Conservation (phyloP, 2,329 filamentous ascomycete genomes). For the Rhinocladiella mackenziei region DNA sequence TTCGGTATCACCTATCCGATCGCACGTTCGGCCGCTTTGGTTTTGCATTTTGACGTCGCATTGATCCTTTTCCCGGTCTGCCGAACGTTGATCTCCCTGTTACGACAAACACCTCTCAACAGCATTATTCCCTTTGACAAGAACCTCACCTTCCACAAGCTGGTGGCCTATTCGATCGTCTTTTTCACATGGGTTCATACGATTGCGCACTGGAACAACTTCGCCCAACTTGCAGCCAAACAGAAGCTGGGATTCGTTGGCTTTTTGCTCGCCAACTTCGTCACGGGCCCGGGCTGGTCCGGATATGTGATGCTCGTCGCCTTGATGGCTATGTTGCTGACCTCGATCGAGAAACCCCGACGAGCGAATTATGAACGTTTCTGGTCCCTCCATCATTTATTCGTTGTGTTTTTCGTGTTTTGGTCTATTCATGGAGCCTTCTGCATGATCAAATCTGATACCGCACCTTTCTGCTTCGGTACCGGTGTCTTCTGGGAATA, state of each 20-base stretch:
- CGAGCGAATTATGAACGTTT: constrained; percentile 83
- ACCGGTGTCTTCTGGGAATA: constrained; percentile 85
- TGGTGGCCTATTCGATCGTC: constrained; percentile 79
- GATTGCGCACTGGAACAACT: constrained; percentile 83
- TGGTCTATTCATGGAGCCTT: constrained; percentile 87
- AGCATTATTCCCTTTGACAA: constrained; percentile 71
- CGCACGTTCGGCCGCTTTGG: constrained; percentile 69
- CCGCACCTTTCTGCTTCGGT: constrained; percentile 71
- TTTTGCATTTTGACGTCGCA: constrained; percentile 76
- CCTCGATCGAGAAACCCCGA: constrained; percentile 71
- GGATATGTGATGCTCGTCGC: constrained; percentile 79
- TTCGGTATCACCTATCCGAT: constrained; percentile 75
- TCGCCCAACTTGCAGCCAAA: constrained; percentile 69
- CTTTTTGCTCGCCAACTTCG: constrained; percentile 71
- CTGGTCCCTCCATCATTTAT: constrained; percentile 87
- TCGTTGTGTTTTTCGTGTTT: constrained; percentile 83
- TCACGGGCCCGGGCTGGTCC: constrained; percentile 77
- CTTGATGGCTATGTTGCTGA: constrained; percentile 73
- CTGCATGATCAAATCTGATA: constrained; percentile 85
- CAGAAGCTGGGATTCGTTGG: constrained; percentile 74
- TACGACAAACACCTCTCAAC: constrained; percentile 75
- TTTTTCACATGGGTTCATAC: constrained; percentile 86
- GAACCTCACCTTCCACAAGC: constrained; percentile 69
- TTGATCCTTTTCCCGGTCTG: constrained; percentile 69
- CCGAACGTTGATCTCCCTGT: constrained; percentile 75